Conservation (phyloP, 495 filamentous ascomycete genomes). For the Clavariopsis aquatica region DNA sequence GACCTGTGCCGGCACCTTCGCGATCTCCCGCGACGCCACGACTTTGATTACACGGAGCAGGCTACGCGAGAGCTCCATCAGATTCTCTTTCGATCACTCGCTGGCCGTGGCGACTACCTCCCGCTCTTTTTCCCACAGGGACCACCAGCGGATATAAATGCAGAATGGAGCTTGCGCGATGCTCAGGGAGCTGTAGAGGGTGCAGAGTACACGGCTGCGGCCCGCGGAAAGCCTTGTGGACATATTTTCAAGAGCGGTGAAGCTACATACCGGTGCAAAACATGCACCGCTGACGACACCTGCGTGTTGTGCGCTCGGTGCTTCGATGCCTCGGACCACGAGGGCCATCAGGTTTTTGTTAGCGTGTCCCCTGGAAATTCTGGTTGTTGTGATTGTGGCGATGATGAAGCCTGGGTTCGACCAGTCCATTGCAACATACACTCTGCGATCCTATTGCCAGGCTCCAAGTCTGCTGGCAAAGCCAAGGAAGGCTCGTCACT, state of each 20-base stretch:
- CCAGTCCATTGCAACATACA: constrained; percentile 94
- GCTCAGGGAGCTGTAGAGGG: constrained; percentile 92
- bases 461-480: constrained; percentile 62
- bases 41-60: constrained; percentile 68
- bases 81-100: constrained; percentile 83
- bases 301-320: constrained; percentile 58
- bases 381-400: constrained; percentile 96
- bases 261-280: constrained; percentile 89
- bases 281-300: constrained; percentile 74
- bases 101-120: constrained; percentile 70
- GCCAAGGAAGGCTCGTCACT: constrained; percentile 58
- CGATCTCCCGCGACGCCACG: constrained; percentile 66
- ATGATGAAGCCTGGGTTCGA: constrained; percentile 85
- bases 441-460: constrained; percentile 57
- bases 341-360: constrained; percentile 87
- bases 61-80: constrained; percentile 70
- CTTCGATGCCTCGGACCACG: constrained; percentile 93
- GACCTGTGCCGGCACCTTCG: constrained; percentile 74
- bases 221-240: constrained; percentile 91
- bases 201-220: constrained; percentile 89
- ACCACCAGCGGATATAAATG: constrained; percentile 53
- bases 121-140: constrained; percentile 77
- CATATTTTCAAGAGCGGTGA: constrained; percentile 94
- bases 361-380: constrained; percentile 83
- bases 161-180: constrained; percentile 70